Conservation (phyloP, 2,329 filamentous ascomycete species). For the Ascochyta koolunga region DNA sequence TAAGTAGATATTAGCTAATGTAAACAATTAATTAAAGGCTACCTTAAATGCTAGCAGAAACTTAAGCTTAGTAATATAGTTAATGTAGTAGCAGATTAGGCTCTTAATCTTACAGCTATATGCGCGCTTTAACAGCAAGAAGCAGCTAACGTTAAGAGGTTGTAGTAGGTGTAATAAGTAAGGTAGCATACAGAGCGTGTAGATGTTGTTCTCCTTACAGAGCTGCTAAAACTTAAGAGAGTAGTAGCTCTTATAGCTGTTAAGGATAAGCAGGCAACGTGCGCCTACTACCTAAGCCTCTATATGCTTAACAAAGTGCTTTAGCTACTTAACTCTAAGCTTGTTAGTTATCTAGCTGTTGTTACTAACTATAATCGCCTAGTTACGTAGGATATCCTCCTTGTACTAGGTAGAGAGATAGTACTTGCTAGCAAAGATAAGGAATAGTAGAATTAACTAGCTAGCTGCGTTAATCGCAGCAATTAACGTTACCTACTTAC, state of each 20-base stretch:
- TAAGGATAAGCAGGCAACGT: conserved; percentile 48
- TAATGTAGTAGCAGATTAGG: conserved; percentile 20
- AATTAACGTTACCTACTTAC: conserved; percentile 13
- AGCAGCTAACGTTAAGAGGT: conserved; percentile 49
- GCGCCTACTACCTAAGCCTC: conserved; percentile 22
- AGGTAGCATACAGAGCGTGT: conserved; percentile 20
- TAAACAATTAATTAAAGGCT: not conserved
- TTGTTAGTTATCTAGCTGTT: not conserved
- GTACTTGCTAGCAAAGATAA: not conserved
- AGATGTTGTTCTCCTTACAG: conserved; percentile 47
- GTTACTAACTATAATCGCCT: not conserved
- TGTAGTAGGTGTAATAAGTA: conserved; percentile 48
- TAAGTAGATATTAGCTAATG: not conserved
- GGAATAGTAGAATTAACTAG: not conserved
- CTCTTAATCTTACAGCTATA: conserved; percentile 39
- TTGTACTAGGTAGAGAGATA: conserved; percentile 16
- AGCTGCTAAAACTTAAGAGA: conserved; percentile 45
- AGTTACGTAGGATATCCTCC: not conserved
- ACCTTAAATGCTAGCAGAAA: not conserved
- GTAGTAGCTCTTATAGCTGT: conserved; percentile 46
- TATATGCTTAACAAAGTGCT: not conserved
- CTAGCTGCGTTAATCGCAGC: conserved; percentile 9
- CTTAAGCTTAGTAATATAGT: conserved; percentile 10
- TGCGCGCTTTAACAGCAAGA: conserved; percentile 40
- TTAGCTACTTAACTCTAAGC: not conserved